Evolutionary conservation across 306 rosid genomes (phyloP), one percentile per base, ranked within the genome.

Genomic region (Morella rubra): DNA sequence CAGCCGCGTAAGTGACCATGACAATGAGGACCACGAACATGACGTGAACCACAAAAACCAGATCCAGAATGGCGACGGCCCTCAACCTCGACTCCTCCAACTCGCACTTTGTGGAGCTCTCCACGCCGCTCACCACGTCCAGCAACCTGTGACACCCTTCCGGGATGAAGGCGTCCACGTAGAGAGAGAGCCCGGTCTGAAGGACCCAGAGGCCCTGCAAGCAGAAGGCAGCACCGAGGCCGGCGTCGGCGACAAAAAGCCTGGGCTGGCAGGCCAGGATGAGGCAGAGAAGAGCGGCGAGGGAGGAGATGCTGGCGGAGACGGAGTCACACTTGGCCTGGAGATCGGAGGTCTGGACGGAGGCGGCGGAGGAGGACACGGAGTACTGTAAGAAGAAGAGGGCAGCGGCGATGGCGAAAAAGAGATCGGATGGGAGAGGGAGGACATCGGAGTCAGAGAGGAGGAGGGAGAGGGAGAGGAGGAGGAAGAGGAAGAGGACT

Each of bases 31-130:
- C 40, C 9, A 88, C 93, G 8, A 95, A 77, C 86, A 84, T 83
- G 3, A 85, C 88, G 12, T 95, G 93, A 14, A 92, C 72, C 68
- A 88, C 62, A 69, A 95, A 89, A 0, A 89, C 86, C 4, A 95
- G 87, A 83, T 95, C 99, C 51, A 95, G 87, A 62, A 95, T 72
- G 6, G 99, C 96, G 0, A 85, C 84, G 3, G 99, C 97, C 22
- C 99, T 83, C 50, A 89, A 80, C 83, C 84, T 85, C 19, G 97
- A 95, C 45, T 90, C 96, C 1, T 92, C 96, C 5, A 95, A 82
- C 53, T 90, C 97, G n/a, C 99, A 92, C 69, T 90, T 84, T 19
- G 99, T 95, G 10, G 99, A 95, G 1, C 97, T 96, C 75, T 90
- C 96, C 0, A 92, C 90, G 5, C 97, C 97, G 10, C 66, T 80